Percentiles rank a stretch among this genome's conserved stretches.
Conservation (phyloP, 2,329 filamentous ascomycete genomes). For the Venturia oleaginea region DNA sequence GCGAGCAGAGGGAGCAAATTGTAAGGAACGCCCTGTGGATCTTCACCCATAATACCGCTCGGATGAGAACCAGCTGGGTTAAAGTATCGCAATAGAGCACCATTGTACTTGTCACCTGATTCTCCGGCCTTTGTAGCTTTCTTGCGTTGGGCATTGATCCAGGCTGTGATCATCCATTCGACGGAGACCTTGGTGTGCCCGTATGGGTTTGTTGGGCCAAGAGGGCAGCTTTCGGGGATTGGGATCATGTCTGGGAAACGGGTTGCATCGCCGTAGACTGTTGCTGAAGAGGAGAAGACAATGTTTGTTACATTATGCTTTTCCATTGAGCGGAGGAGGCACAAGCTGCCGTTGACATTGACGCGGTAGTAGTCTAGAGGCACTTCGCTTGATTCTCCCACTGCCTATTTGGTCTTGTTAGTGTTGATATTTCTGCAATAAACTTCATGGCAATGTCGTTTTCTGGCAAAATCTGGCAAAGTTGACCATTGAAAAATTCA, state of each 20-base stretch:
- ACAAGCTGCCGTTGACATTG: conserved; percentile 88
- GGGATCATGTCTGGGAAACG: conserved; percentile 97
- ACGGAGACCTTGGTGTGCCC: conserved; percentile 92
- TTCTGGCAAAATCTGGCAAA: neutral
- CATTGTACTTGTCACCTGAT: conserved; percentile 71
- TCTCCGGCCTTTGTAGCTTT: conserved; percentile 74
- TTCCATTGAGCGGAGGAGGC: conserved; percentile 77
- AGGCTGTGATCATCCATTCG: conserved; percentile 85
- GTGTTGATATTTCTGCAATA: neutral
- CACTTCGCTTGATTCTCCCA: conserved; percentile 88
- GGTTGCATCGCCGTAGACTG: conserved; percentile 96
- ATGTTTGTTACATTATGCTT: conserved; percentile 90
- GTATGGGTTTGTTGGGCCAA: conserved; percentile 94
- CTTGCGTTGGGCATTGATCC: conserved; percentile 76
- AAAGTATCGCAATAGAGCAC: conserved; percentile 88
- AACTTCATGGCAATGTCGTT: neutral
- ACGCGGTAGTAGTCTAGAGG: conserved; percentile 96
- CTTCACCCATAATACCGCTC: conserved; percentile 94
- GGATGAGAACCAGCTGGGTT: conserved; percentile 95
- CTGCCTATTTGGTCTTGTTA: conserved; percentile 52
- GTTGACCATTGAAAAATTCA: neutral
- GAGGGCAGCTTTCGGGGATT: conserved; percentile 93
- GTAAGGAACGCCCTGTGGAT: conserved; percentile 90
- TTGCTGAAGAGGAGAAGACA: conserved; percentile 96
- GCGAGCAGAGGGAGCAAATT: conserved; percentile 91